Evolutionary conservation across 768 basidiomycete species (phyloP), one percentile per base, ranked within the genome.

Genomic region (Agaricus blazei): DNA sequence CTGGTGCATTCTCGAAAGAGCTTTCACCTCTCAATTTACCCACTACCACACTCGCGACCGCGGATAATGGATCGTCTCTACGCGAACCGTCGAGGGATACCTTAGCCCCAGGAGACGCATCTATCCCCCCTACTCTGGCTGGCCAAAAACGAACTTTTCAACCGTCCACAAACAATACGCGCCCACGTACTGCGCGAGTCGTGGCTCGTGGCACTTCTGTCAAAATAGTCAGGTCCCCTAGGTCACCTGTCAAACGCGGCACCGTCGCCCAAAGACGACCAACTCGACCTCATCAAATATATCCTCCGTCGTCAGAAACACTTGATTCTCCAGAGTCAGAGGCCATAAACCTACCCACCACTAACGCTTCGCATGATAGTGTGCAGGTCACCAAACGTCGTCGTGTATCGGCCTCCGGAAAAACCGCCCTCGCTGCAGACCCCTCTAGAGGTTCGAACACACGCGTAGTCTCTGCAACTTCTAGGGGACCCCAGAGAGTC

Each of bases 21-120:
- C 40, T 49, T 43, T 66, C 66, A 11, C 62, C 60, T 31, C 48
- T 60, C 19, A 68, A 64, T 37, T 43, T 66, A n/a, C 64, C 62
- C 6, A 73, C 71, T 19, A 74, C 74, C 40, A 65, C 70, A 23
- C 60, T 78, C 55, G 74, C 73, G 3, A 73, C 76, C 8, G 62
- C 67, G 24, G 71, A 72, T 47, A 65, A 74, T 48, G 65, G 65
- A 48, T 72, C 71, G 4, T 67, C 76, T 27, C 60, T 75, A 46
- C 66, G 68, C n/a, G 70, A 72, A 8, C 67, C 69, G 6, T 76
- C 75, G 3, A 75, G 75, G 11, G 79, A 75, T 47, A 80, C 79
- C 9, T 62, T 67, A 11, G 59, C 60, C 14, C 64, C 68, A 40
- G 48, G 44, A 7, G 31, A 24, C 5, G 27, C 29, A 9, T 15